Evolutionary conservation across 78 protist species (phyloP).

Genomic region (Thecamonas trahens): DNA sequence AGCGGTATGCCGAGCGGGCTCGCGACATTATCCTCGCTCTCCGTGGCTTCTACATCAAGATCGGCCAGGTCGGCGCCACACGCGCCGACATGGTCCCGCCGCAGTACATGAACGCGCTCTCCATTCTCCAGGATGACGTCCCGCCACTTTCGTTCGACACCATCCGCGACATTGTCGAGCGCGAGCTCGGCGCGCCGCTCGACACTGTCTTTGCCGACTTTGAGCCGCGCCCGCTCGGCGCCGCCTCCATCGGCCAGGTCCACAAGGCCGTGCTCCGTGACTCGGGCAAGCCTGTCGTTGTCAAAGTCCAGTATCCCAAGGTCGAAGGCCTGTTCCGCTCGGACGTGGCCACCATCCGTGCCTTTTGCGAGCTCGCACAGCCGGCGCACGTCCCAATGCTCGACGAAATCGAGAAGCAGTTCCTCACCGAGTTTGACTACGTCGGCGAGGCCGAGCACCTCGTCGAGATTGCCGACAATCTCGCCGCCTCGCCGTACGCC

Average conservation of each 20-base stretch:
- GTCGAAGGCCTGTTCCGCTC: constrained; percentile 20
- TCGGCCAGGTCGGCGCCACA: constrained; percentile 19
- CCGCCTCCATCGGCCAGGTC: constrained; percentile 45
- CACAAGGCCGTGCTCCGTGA: constrained; percentile 34
- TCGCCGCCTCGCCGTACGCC: neutral
- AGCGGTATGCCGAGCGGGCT: neutral
- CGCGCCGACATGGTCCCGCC: constrained; percentile 33
- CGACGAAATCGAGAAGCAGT: constrained; percentile 30
- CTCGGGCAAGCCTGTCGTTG: constrained; percentile 38
- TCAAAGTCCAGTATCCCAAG: constrained; percentile 32
- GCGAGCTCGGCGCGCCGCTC: constrained; percentile 6
- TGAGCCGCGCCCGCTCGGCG: constrained; percentile 30
- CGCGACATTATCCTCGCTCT: neutral
- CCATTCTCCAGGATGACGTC: constrained; percentile 4
- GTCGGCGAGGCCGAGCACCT: constrained; percentile 23
- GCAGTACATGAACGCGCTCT: constrained; percentile 15
- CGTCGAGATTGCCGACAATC: neutral
- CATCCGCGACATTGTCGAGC: neutral
- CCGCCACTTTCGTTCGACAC: constrained; percentile 2
- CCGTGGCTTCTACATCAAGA: constrained; percentile 36
- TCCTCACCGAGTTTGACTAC: constrained; percentile 46
- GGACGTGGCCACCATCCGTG: constrained; percentile 21
- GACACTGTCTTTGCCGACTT: constrained; percentile 15
- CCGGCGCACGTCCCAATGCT: constrained; percentile 10
- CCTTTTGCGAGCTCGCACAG: constrained; percentile 7